These are phyloP conservation scores for Naganishia vaughanmartiniae DNA, from an alignment of 768 basidiomycete species.

Conservation along the genomic window DNA sequence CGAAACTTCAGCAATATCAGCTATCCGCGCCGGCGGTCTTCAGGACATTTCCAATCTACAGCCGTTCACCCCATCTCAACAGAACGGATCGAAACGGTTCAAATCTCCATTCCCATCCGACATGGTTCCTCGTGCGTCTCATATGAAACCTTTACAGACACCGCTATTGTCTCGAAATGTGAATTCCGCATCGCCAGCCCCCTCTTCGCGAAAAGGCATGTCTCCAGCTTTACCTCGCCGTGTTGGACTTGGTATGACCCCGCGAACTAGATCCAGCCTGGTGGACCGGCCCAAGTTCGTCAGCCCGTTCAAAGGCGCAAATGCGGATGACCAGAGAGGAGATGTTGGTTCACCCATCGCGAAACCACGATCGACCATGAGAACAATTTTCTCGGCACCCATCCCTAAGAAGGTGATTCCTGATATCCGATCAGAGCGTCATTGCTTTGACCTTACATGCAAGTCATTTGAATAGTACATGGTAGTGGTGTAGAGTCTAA, in stretches of 20 bases:
- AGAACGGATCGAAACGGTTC: constrained; percentile 32
- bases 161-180: constrained; percentile 25
- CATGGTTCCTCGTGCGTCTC: constrained; percentile 15
- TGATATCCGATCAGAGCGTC: not conserved
- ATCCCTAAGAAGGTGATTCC: not conserved
- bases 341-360: not conserved
- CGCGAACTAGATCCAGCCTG: constrained; percentile 27
- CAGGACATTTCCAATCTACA: constrained; percentile 26
- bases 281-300: constrained; percentile 35
- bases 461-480: not conserved
- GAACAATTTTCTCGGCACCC: not conserved
- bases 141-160: constrained; percentile 9
- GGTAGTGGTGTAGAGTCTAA: no score
- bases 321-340: not conserved
- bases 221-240: constrained; percentile 35
- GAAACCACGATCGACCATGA: not conserved
- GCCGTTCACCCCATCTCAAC: constrained; percentile 27
- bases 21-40: not conserved
- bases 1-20: not conserved
- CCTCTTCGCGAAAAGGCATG: not conserved
- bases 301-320: constrained; percentile 43
- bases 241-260: constrained; percentile 44
- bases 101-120: constrained; percentile 13
- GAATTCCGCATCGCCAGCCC: constrained; percentile 34
- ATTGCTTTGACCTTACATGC: constrained; percentile 21